Conservation (phyloP, 1,139 yeast species). For the Yamadazyma oceani region DNA sequence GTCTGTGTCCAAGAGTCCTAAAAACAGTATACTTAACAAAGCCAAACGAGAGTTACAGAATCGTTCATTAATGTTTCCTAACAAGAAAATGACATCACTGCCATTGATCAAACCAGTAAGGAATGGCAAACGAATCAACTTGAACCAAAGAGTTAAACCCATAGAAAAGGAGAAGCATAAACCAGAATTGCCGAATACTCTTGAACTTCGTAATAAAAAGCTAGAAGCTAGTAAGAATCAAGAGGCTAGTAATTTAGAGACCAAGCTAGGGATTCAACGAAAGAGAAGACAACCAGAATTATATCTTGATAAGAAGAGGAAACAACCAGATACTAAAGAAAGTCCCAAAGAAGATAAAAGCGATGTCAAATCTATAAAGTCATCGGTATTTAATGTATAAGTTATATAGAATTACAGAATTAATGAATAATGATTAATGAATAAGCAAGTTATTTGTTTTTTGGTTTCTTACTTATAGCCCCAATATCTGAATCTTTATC, state of each 20-base stretch:
- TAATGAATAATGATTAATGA: background rate
- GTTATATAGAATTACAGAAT: background rate
- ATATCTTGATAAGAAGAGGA: background rate
- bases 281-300: slow-evolving; percentile 2
- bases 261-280: slow-evolving; percentile 5
- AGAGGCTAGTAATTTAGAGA: too few species aligned
- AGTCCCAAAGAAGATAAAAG: slow-evolving; percentile 6
- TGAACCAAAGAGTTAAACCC: background rate
- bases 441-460: too few species aligned
- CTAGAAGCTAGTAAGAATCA: too few species aligned
- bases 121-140: background rate
- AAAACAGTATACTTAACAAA: slow-evolving; percentile 33
- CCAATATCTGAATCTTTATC: slow-evolving; percentile 2
- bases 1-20: slow-evolving; percentile 14
- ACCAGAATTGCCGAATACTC: slow-evolving; percentile 1
- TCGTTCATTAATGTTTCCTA: slow-evolving; percentile 36
- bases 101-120: background rate
- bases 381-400: slow-evolving; percentile 30
- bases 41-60: slow-evolving; percentile 36
- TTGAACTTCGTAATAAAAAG: background rate
- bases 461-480: background rate
- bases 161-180: background rate
- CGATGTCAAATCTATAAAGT: slow-evolving; percentile 21
- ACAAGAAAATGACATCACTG: background rate
- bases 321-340: background rate